Evolutionary conservation across 2,329 filamentous ascomycete genomes (phyloP).

Genomic region (Triangularia verruculosa): DNA sequence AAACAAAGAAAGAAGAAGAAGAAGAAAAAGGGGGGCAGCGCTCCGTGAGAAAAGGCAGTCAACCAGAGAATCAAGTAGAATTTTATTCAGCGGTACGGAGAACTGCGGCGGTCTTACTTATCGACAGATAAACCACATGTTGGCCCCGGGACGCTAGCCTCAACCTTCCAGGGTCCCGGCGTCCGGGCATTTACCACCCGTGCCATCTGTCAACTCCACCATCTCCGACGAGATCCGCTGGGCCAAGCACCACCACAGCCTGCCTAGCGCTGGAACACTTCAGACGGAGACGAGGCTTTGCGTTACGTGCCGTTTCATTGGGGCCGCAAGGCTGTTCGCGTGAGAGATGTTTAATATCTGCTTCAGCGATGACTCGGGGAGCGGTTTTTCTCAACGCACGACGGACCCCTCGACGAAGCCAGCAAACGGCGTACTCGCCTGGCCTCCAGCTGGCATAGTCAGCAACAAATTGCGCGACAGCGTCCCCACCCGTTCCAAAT

Average conservation of each 20-base stretch:
- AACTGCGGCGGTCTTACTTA: slow-evolving; percentile 1
- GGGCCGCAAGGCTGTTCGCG: not conserved
- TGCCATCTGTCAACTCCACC: slow-evolving; percentile 9
- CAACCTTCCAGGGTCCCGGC: slow-evolving; percentile 1
- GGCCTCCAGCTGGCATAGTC: not conserved
- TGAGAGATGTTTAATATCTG: not conserved
- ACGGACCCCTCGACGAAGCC: not conserved
- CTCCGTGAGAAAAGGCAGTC: not conserved
- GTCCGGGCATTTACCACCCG: slow-evolving; percentile 1
- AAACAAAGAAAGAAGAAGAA: slow-evolving; percentile 1
- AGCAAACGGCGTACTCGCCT: not conserved
- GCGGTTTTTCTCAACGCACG: not conserved
- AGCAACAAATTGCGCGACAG: slow-evolving; percentile 3
- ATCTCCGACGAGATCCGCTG: not conserved
- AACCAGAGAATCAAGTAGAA: slow-evolving; percentile 13
- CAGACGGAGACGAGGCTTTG: not conserved
- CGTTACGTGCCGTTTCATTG: not conserved
- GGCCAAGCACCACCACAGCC: not conserved
- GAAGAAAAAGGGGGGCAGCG: not conserved
- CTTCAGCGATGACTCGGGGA: not conserved
- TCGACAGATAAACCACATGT: slow-evolving; percentile 13
- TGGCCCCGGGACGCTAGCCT: slow-evolving; percentile 4
- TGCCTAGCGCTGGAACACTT: slow-evolving; percentile 6
- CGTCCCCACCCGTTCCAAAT: slow-evolving; percentile 1
- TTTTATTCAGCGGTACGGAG: slow-evolving; percentile 11